Evolutionary conservation across 2,329 filamentous ascomycete genomes (phyloP), one percentile per base, ranked within the genome.

Genomic region (Cladosporium velox): DNA sequence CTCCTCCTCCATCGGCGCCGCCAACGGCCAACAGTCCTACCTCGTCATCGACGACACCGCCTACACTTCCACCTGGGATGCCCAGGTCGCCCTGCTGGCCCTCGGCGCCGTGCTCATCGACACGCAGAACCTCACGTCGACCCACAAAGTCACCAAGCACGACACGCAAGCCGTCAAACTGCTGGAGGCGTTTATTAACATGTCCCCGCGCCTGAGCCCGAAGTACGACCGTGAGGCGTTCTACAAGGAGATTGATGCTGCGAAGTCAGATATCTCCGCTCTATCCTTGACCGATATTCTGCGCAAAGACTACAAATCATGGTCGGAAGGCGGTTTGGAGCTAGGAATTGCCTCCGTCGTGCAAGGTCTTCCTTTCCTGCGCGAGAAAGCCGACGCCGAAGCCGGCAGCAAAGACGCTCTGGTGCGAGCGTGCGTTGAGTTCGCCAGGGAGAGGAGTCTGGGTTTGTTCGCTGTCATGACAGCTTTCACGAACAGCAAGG

Each of bases 231-330:
- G 86, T 7, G 75, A 79, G 0, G 74, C 67, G 3, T 91, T 89
- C 76, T 91, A 86, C 74, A 75, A 83, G 4, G 79, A 86, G 65
- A 83, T 93, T 30, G 81, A 83, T 0, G 77, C 77, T 5, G 88
- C 91, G 5, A 93, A 93, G 77, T 85, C 87, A 68, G 86, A 92
- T 70, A 83, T 95, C 61, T 85, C 84, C 2, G 71, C 74, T 0
- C 78, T 95, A 55, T 80, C 79, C 44, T 77, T 92, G 70, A 79
- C 84, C 26, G 91, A 93, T 71, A 84, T 93, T 47, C 78, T 94
- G 62, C 84, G 90, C 69, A 94, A 94, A 77, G 91, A 96, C 78
- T 96, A 93, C 79, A 96, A 96, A 79, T 84, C 91, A 74, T 95
- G 91, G 91, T 79, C 79, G 12, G 86, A 87, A 65, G 79, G 77